Evolutionary conservation across 23 red algal species (phyloP).

Genomic region (Gracilaria gracilis): DNA sequence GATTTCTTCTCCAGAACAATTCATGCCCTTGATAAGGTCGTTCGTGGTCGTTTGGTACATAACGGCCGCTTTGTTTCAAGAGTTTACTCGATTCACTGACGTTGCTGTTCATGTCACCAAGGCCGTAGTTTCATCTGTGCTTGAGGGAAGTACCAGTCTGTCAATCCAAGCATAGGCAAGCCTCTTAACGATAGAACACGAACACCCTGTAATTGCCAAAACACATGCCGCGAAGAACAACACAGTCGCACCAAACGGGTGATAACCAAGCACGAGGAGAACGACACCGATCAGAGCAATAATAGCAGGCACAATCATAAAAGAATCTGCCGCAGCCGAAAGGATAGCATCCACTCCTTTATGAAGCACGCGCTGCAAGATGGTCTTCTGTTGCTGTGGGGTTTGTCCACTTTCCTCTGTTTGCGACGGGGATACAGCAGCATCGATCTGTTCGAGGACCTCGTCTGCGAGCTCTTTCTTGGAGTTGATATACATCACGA

Average conservation of each 20-base stretch:
- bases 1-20: not conserved
- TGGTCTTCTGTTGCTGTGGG: not conserved
- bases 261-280: constrained; percentile 8
- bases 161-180: constrained; percentile 26
- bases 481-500: constrained; percentile 3
- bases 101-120: not conserved
- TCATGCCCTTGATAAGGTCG: no score
- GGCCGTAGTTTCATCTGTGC: not conserved
- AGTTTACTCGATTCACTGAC: not conserved
- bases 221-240: not conserved
- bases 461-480: constrained; percentile 33
- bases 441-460: constrained; percentile 34
- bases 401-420: not conserved
- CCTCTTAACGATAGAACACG: constrained; percentile 8
- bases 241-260: constrained; percentile 12
- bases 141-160: not conserved
- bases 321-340: constrained; percentile 23
- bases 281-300: constrained; percentile 19
- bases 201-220: constrained; percentile 17
- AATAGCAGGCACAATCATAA: constrained; percentile 13
- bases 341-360: constrained; percentile 37
- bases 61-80: not conserved
- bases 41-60: not conserved
- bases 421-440: constrained; percentile 6
- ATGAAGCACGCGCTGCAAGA: constrained; percentile 31